A percentile compares a stretch with the other conserved stretches of the same genome.
Conservation (phyloP, 495 filamentous ascomycete species). For the Pseudomonodictys pantanalensis region DNA sequence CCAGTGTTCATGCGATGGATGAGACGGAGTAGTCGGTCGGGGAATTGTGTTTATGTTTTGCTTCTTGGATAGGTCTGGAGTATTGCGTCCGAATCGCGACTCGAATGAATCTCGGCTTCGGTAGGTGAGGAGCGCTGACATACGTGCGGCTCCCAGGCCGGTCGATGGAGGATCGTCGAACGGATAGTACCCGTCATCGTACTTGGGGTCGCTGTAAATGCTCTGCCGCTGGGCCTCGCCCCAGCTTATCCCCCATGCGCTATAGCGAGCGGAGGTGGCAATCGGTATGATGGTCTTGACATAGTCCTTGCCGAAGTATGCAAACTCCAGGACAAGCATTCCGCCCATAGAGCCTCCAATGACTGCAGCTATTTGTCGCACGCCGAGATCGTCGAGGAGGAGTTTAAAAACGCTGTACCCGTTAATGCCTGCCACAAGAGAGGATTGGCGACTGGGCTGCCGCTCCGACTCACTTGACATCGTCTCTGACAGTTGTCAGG, state of each 20-base stretch:
- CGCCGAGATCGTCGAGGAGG: conserved; percentile 83
- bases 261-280: conserved; percentile 90
- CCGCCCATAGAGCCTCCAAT: conserved; percentile 98
- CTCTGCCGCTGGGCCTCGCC: conserved; percentile 95
- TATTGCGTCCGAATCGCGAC: conserved; percentile 89
- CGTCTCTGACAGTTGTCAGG: conserved; percentile 88
- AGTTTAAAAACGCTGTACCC: conserved; percentile 75
- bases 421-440: conserved; percentile 5
- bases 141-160: conserved; percentile 89
- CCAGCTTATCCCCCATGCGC: conserved; percentile 99
- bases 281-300: conserved; percentile 89
- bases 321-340: conserved; percentile 95
- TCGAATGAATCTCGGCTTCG: conserved; percentile 96
- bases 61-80: conserved; percentile 73
- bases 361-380: conserved; percentile 80
- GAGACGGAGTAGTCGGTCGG: conserved; percentile 61
- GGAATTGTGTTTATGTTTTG: conserved; percentile 72
- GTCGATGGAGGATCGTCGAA: conserved; percentile 68
- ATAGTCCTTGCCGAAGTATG: conserved; percentile 93
- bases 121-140: conserved; percentile 94
- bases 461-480: conserved; percentile 77
- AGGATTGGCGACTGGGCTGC: not conserved
- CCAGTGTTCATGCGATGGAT: conserved; percentile 81
- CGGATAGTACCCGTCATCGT: conserved; percentile 92
- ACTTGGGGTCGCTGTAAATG: conserved; percentile 98